Evolutionary conservation across 2,329 filamentous ascomycete genomes (phyloP), one percentile per base, ranked within the genome.

Genomic region (Trichoderma breve): DNA sequence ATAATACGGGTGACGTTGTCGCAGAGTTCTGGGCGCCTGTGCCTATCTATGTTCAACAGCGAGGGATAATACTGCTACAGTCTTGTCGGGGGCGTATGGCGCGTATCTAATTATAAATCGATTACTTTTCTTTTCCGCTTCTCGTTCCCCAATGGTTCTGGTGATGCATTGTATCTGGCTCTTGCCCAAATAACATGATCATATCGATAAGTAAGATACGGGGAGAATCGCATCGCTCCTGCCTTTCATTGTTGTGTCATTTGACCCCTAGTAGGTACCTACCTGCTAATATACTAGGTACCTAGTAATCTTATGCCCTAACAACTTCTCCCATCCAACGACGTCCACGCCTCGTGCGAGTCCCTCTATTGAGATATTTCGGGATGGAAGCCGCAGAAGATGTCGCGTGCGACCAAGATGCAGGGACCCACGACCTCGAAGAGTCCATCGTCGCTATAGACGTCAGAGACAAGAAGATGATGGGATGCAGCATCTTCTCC

Each of bases 401-500:
- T 18, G 43, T 30, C 47, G 14, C 28, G 14, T 4, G 43, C 51
- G 47, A 55, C 32, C n/a, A 34, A 55, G 63, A 66, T 5, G 1
- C 30, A 6, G 63, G 24, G 47, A 11, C 30, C 15, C 21, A 15
- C 18, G 14, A 32, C 21, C n/a, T 36, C 63, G 18, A 21, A 21
- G 64, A 58, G 21, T 67, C 64, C 24, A 87, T 97, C 72, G 93
- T 97, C 89, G 93, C 93, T 1, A 84, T 97, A 28, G 90, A 97
- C 72, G 85, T 95, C 79, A 89, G 87, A 73, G 87, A 90, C n/a
- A 87, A 88, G 34, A 90, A 88, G 1, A 90, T 87, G 0, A 85
- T 97, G 21, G 95, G 95, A 0, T 98, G 94, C 79, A 91, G 93
- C 60, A 97, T 95, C 78, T 97, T 95, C 78, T 84, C 91, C 61